Base-by-base conservation (phyloP, 768 basidiomycete genomes). In the Mycena maculata region DNA sequence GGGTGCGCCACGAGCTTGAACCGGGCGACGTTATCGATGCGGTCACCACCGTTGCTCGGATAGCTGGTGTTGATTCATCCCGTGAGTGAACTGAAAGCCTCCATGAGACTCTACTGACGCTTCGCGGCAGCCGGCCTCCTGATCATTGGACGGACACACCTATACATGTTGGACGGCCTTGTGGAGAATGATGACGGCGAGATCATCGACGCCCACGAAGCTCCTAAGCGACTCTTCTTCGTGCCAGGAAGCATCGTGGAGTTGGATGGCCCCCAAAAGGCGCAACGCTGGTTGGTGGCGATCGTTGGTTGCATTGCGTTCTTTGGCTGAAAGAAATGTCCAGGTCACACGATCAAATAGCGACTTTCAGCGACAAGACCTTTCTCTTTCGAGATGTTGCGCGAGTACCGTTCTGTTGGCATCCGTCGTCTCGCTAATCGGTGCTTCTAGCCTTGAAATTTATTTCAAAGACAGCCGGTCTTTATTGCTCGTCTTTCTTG, bases 401-500 rank as follows among this genome's bases (percentile, higher is more conserved):
- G 93, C 95, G 74, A 81, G 93, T 81, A 47, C 28, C 27, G 18
- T 30, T 53, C 15, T n/a, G 44, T 36, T 49, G 49, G 63, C 20
- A 23, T n/a, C 31, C 31, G 47, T 9, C 8, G 28, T 49, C 58
- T n/a, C 61, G 54, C 33, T 50, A 38, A 48, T 39, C 7, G 27
- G 25, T 56, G 31, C 3, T 44, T 44, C 11, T 67, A 96, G 94
- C 0, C 82, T 98, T 18, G 96, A 98, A 76, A 85, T 98, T 12
- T 97, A 96, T 79, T 95, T 98, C 84, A 91, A 89, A 72, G 96
- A 98, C 72, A 95, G 94, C 71, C 88, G 94, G 9, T 96, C 94
- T 18, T 81, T 98, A 48, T 82, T 98, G 23, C 83, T 94, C 31
- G 92, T 96, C 2, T 96, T 98, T 77, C 79, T 90, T 23, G 89